Evolutionary conservation across 176 grass and related monocot genomes (phyloP).

Genomic region (Hordeum marinum): DNA sequence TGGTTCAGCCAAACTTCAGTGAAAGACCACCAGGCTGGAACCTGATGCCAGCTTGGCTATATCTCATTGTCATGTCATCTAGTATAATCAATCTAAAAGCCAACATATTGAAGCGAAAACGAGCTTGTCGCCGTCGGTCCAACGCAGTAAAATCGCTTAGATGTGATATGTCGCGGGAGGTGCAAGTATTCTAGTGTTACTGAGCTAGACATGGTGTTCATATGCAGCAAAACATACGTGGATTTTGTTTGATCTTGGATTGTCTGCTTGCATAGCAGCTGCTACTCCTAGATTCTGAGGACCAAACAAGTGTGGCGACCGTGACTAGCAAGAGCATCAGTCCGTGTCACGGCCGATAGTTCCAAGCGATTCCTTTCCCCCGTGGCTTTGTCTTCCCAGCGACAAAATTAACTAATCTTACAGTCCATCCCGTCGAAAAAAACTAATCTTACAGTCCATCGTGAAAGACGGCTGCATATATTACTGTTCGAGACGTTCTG

Average conservation of each 20-base stretch:
- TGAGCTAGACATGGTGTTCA: background rate
- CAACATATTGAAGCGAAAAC: background rate
- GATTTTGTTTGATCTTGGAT: background rate
- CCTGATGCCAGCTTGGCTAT: too few relatives aligned
- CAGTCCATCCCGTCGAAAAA: too few relatives aligned
- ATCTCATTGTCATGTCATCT: too few relatives aligned
- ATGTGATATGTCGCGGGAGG: background rate
- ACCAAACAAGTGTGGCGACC: background rate
- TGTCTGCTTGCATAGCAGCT: background rate
- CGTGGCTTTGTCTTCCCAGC: background rate
- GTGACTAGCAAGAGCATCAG: slow-evolving; percentile 11
- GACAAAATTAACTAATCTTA: background rate
- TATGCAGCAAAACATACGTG: background rate
- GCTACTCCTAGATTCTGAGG: background rate
- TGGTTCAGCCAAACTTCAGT: background rate
- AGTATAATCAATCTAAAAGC: too few relatives aligned
- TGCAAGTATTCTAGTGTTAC: background rate
- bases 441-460: background rate
- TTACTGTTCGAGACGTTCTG: background rate
- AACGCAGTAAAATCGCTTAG: background rate
- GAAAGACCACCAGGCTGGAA: background rate
- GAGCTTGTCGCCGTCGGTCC: background rate
- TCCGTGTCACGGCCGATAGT: background rate
- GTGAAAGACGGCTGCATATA: background rate
- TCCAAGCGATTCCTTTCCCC: background rate